Evolutionary conservation across 1,284 basidiomycete species (phyloP), one percentile per base, ranked within the genome.

Genomic region (Retiboletus flavoniger): DNA sequence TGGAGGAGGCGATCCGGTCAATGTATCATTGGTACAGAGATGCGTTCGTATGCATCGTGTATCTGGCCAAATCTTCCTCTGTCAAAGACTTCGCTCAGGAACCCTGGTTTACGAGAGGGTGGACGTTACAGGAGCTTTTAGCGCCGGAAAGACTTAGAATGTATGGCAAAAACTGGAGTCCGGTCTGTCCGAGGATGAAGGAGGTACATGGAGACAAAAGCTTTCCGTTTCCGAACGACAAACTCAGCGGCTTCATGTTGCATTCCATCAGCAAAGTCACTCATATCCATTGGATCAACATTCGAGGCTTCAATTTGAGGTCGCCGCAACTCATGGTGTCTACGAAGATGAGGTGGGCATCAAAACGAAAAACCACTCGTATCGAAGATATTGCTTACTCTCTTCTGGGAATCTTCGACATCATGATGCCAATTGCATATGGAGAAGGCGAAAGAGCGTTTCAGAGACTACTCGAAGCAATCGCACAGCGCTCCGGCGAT

Each of bases 371-470:
- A 19, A 38, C 36, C 4, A 38, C 36, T 8, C 36, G 36, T 7
- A 9, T 19, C 8, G 36, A 38, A n/a, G 36, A 38, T 17, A 17
- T 19, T 19, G 24, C 52, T 13, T 53, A 53, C 24, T 50, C 49
- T 5, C 49, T 50, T 16, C n/a, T 50, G 11, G 49, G 49, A 14
- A 47, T 50, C n/a, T 50, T 50, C 17, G 44, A 50, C 31, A 35
- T 50, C 11, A 34, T 19, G 39, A 45, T 47, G 39, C 46, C 46
- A 16, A 45, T 47, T 7, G 26, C 46, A 10, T 47, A 47, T 4
- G 40, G 46, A 3, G 46, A 47, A 11, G 48, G 51, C 19, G 51
- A 52, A 24, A 40, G 16, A n/a, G 48, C 51, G 9, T 52, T 52
- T 31, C 5, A 34, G 7, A 39, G 48, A 51, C 36, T 52, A 8